Evolutionary conservation across 2,329 filamentous ascomycete genomes (phyloP), one percentile per base, ranked within the genome.

Genomic region (Colletotrichum tamarilloi): DNA sequence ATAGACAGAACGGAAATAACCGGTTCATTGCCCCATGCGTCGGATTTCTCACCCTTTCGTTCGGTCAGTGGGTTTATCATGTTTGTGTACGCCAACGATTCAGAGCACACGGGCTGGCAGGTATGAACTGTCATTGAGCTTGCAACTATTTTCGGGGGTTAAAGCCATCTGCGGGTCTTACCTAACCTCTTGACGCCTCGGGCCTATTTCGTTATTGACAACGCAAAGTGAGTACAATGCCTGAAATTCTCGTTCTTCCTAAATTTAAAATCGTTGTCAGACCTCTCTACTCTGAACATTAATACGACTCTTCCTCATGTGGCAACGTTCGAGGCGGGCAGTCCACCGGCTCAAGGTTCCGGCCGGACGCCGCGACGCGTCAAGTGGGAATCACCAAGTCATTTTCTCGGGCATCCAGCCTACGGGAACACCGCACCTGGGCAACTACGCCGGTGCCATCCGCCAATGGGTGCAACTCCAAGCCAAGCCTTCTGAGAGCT

Each of bases 391-490:
- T 12, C 67, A 28, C 5, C 70, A 87, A 68, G 87, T 93, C 72
- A 90, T 98, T 78, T 98, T 99, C 86, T 98, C 97, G 4, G 97
- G 95, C 66, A 99, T 99, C 77, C 97, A 99, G 82, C 97, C 97
- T 22, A 99, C 97, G 0, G 97, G 96, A 46, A 89, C 97, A 28
- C 97, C 97, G 16, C 97, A 99, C 82, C 85, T 99, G 35, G 97
- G 97, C 68, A 99, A 99, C 84, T 99, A 98, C 82, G 89, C 97
- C 12, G 97, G 97, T 30, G 97, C 97, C 19, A 85, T 99, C 68
- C 90, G 91, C 63, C 91, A 95, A 87, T 99, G 97, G 97, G 93
- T 93, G 59, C 87, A 88, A 74, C 87, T 98, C 8, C 96, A 99
- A 76, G 85, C 95, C 74, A 85, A 88, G 49, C 86, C 91, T 0